A percentile compares a stretch with the other conserved stretches of the same genome.
Evolutionary conservation across 148 eudicot species (phyloP).

Genomic region (Camellia japonica): DNA sequence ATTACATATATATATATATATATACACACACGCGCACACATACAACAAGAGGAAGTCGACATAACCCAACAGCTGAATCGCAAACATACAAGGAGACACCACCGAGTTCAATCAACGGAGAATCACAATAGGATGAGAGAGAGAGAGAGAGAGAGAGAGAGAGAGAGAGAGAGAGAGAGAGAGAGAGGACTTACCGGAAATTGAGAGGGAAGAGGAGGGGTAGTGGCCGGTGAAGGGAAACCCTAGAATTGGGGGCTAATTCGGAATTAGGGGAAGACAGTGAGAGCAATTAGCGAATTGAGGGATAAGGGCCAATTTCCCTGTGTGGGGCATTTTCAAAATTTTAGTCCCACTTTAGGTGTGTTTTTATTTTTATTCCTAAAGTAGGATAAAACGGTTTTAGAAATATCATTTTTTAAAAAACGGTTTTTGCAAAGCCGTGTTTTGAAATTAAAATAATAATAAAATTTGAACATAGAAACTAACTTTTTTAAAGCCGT

Average conservation of each 20-base stretch:
- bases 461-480: too few species aligned
- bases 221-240: background rate
- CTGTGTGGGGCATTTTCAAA: too few species aligned
- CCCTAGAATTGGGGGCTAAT: constrained; percentile 10
- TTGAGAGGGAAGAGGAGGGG: constrained; percentile 2
- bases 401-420: too few species aligned
- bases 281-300: background rate
- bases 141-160: background rate
- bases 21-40: background rate
- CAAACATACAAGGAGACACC: background rate
- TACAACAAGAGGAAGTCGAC: background rate
- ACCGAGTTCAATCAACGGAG: background rate
- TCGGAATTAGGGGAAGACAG: constrained; percentile 16
- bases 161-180: background rate
- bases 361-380: too few species aligned
- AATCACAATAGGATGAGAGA: background rate
- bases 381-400: too few species aligned
- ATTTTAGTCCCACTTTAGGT: too few species aligned
- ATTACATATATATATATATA: background rate
- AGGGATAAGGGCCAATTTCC: constrained; percentile 1
- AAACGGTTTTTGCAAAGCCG: too few species aligned
- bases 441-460: too few species aligned
- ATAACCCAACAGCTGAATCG: background rate
- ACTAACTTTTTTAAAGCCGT: too few species aligned
- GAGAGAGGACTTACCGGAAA: constrained; percentile 8